A percentile compares a stretch with the other conserved stretches of the same genome.
Conservation (phyloP, 176 grass and related monocot species). For the Eragrostis curvula region DNA sequence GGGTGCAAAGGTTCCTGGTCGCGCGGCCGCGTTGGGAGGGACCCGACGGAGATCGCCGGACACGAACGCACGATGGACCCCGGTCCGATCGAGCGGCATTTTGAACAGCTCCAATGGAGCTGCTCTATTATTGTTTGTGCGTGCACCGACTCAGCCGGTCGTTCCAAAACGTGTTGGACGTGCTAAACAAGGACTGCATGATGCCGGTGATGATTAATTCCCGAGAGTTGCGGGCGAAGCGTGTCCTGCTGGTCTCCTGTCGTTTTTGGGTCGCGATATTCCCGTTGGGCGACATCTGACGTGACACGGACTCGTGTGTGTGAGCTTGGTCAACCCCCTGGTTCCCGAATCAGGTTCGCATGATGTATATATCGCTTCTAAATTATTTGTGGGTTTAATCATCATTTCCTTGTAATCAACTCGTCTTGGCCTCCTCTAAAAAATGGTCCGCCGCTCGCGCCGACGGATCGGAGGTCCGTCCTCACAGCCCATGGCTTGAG, state of each 20-base stretch:
- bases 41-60: neutral
- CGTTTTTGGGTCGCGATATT: neutral
- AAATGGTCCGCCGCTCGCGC: neutral
- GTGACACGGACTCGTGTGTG: neutral
- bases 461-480: neutral
- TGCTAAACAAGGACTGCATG: neutral
- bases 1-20: neutral
- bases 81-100: neutral
- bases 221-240: neutral
- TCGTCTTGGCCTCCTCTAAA: neutral
- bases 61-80: neutral
- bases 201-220: neutral
- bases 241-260: neutral
- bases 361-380: neutral
- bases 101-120: neutral
- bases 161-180: constrained; percentile 13
- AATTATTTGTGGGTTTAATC: too few relatives aligned
- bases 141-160: neutral
- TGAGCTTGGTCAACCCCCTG: neutral
- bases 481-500: neutral
- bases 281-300: neutral
- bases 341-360: neutral
- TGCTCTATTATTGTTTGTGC: neutral
- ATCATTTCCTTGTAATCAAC: neutral
- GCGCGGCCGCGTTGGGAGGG: neutral